Evolutionary conservation across 192 early-diverging fungal genomes (phyloP).

Genomic region (Coemansia sp.): DNA sequence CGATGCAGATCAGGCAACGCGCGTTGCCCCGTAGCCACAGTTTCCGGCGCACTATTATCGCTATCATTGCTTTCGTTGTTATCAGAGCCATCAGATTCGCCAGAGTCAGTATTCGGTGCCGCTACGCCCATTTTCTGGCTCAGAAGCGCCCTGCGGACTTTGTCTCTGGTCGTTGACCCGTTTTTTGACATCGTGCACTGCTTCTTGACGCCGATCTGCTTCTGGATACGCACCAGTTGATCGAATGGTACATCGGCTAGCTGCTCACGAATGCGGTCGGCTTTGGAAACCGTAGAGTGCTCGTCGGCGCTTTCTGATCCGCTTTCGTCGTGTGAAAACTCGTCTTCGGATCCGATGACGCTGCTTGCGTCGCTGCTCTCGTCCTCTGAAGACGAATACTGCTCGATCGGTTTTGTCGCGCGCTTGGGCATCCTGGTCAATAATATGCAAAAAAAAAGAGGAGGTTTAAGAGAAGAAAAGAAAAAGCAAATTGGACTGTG

Average conservation of each 20-base stretch:
- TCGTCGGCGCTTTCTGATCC: slow-evolving; percentile 20
- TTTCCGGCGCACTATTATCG: slow-evolving; percentile 24
- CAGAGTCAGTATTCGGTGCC: slow-evolving; percentile 28
- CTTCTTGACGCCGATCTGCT: slow-evolving; percentile 67
- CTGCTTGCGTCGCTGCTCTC: slow-evolving; percentile 35
- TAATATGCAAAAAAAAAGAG: background rate
- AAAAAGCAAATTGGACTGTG: too few relatives aligned
- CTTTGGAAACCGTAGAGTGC: slow-evolving; percentile 4
- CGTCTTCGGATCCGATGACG: slow-evolving; percentile 20
- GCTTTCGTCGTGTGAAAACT: slow-evolving; percentile 13
- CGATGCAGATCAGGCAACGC: slow-evolving; percentile 16
- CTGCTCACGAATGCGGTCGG: slow-evolving; percentile 22
- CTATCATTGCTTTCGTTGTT: slow-evolving; percentile 33
- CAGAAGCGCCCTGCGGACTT: slow-evolving; percentile 43
- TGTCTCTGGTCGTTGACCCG: slow-evolving; percentile 28
- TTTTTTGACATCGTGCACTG: slow-evolving; percentile 21
- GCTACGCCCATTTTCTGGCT: slow-evolving; percentile 30
- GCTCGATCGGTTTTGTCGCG: slow-evolving; percentile 17
- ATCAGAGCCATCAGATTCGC: background rate
- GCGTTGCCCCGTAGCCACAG: slow-evolving; percentile 4
- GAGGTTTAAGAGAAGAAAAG: background rate
- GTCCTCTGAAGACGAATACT: slow-evolving; percentile 54
- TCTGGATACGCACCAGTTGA: slow-evolving; percentile 74
- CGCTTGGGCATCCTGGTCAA: slow-evolving; percentile 21
- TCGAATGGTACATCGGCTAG: slow-evolving; percentile 80